phyloP scores from a whole-genome alignment of 495 filamentous ascomycete genomes.

The Lophiostoma macrostomum region DNA sequence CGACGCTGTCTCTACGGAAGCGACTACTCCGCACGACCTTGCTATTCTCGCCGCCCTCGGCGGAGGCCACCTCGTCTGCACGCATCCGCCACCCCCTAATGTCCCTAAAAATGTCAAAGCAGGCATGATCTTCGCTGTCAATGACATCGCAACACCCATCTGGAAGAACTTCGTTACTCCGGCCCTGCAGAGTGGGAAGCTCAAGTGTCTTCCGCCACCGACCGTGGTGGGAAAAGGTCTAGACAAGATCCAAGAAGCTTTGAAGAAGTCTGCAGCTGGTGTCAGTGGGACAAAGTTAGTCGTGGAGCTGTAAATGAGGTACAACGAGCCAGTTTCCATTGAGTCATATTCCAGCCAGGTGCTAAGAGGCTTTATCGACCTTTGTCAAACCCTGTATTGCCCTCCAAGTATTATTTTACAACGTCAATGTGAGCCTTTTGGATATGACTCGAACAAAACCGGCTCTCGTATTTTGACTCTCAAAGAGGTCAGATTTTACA shows the following conservation, averaged over 20 bases:
- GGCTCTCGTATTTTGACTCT: too few species aligned
- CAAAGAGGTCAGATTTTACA: too few species aligned
- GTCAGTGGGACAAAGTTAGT: slow-evolving; percentile 42
- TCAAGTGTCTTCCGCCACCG: slow-evolving; percentile 42
- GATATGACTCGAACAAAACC: too few species aligned
- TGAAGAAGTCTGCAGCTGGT: slow-evolving; percentile 39
- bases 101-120: slow-evolving; percentile 44
- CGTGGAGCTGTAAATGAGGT: slow-evolving; percentile 37
- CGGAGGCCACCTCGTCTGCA: slow-evolving; percentile 42
- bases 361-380: too few species aligned
- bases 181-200: slow-evolving; percentile 41
- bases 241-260: slow-evolving; percentile 37
- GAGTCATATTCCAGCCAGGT: too few species aligned
- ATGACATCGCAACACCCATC: slow-evolving; percentile 44
- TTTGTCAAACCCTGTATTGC: too few species aligned
- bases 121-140: slow-evolving; percentile 48
- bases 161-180: slow-evolving; percentile 45
- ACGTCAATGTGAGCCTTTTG: too few species aligned
- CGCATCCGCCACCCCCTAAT: slow-evolving; percentile 39
- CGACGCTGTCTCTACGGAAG: slow-evolving; percentile 40
- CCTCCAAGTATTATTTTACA: too few species aligned
- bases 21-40: slow-evolving; percentile 39
- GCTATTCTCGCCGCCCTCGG: slow-evolving; percentile 40
- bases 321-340: too few species aligned
- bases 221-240: slow-evolving; percentile 43